A percentile compares a stretch with the other conserved stretches of the same genome.
Conservation (phyloP, 805 yeast species). For the Metschnikowia amazonensis region DNA sequence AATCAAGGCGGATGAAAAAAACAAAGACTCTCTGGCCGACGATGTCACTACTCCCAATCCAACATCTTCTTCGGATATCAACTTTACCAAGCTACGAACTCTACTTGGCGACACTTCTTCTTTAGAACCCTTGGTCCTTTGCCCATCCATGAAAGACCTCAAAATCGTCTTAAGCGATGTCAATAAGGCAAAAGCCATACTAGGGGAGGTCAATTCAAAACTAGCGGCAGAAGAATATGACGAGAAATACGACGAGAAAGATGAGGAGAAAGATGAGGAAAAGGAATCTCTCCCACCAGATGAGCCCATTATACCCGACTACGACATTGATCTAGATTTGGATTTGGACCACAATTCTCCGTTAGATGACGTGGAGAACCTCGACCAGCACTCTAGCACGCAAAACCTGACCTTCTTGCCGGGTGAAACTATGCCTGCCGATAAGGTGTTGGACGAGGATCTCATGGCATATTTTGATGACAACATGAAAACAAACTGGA, state of each 20-base stretch:
- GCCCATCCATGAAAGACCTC: constrained; percentile 69
- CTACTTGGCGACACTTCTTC: constrained; percentile 22
- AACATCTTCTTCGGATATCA: constrained; percentile 10
- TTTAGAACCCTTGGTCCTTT: constrained; percentile 40
- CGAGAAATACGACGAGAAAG: no score
- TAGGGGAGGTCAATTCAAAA: constrained; percentile 39
- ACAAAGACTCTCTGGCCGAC: constrained; percentile 6
- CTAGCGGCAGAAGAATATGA: constrained; percentile 19
- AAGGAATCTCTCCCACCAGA: neutral
- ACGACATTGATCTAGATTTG: constrained; percentile 25
- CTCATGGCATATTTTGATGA: constrained; percentile 80
- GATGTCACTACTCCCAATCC: neutral
- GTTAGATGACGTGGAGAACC: constrained; percentile 6
- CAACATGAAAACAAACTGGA: constrained; percentile 68
- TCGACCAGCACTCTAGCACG: constrained; percentile 6
- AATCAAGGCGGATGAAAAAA: constrained; percentile 15
- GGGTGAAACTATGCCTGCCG: constrained; percentile 3
- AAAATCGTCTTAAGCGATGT: constrained; percentile 56
- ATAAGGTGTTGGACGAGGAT: constrained; percentile 49
- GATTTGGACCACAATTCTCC: constrained; percentile 8
- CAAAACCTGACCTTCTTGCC: neutral
- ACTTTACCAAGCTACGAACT: constrained; percentile 20
- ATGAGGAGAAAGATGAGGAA: no score
- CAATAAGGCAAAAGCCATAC: constrained; percentile 45
- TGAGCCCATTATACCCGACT: constrained; percentile 7